These are phyloP conservation scores for Talaromyces atroroseus DNA, from an alignment of 2,329 filamentous ascomycete genomes.

Conservation along the genomic window DNA sequence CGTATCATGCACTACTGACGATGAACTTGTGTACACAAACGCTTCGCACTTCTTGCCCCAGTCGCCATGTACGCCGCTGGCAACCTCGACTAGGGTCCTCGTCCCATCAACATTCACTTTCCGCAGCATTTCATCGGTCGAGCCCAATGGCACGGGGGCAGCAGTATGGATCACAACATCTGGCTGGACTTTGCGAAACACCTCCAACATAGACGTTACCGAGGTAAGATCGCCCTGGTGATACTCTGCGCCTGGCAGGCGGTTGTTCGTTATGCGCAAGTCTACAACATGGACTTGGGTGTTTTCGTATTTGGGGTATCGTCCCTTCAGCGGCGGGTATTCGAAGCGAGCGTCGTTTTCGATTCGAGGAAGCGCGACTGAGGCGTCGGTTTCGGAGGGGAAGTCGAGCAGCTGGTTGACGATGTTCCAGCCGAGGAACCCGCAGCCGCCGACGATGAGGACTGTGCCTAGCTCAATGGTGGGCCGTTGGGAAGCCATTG, in stretches of 20 bases:
- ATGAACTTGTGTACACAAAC: constrained; percentile 86
- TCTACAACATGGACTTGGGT: constrained; percentile 65
- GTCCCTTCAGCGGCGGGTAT: constrained; percentile 31
- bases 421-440: constrained; percentile 78
- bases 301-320: constrained; percentile 38
- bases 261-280: constrained; percentile 65
- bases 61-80: constrained; percentile 59
- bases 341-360: constrained; percentile 32
- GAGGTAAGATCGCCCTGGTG: constrained; percentile 75
- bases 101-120: constrained; percentile 89
- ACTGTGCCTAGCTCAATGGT: constrained; percentile 58
- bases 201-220: constrained; percentile 51
- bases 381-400: constrained; percentile 43
- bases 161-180: constrained; percentile 90
- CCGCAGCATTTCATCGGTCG: constrained; percentile 58
- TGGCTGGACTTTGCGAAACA: constrained; percentile 64
- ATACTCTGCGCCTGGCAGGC: constrained; percentile 58
- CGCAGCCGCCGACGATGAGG: constrained; percentile 75
- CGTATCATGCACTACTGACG: constrained; percentile 82
- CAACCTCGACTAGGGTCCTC: constrained; percentile 59
- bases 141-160: constrained; percentile 55
- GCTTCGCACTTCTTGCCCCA: constrained; percentile 61
- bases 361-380: constrained; percentile 32
- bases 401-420: constrained; percentile 65
- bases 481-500: constrained; percentile 20